Base-by-base conservation (phyloP, 257 asterid species). In the Solanum virginianum region DNA sequence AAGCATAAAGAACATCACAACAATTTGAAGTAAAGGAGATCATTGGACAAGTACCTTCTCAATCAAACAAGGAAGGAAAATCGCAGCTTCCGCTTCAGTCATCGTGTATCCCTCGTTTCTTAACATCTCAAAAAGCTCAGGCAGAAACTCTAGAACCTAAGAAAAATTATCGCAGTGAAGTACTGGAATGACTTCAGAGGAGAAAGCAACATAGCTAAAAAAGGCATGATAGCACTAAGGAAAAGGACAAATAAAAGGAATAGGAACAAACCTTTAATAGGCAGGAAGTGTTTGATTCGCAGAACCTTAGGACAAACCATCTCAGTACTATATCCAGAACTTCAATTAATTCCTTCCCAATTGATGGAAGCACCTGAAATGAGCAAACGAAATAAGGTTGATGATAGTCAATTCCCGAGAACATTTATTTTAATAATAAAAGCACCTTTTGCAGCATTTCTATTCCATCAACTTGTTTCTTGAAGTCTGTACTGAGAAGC, bases 391-490 rank as follows among this genome's bases (percentile, higher is more conserved):
- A 85, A 65, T 60, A 80, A 79, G 70, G 22, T 69, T 89, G 65
- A 86, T 84, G 85, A 85, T 13, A 43, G 56, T 84, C 86, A 53
- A 51, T 63, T 43, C 86, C 22, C 24, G 45, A 82, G 7, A 62
- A 70, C 26, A 13, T 80, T 65, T 74, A 83, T 8, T 18, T 82
- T 82, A 20, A 69, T 22, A 65, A 47, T 41, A 39, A 88, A 87
- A 80, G 74, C 89, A 97, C 99, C 99, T 94, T 97, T 82, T 97
- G 99, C 72, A 97, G 90, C 95, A 97, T 97, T 93, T 97, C 99
- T 85, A 97, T 92, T 88, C 98, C 99, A 89, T 97, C 99, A 90
- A 97, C 97, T 92, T 97, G 98, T 88, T 95, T 97, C 90, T 95
- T 97, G 85, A 97, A 97, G 92, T 97, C 99, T 1, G 93, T 85